Base-by-base conservation (phyloP, 139 green algal genomes). In the Micractinium sp. region DNA sequence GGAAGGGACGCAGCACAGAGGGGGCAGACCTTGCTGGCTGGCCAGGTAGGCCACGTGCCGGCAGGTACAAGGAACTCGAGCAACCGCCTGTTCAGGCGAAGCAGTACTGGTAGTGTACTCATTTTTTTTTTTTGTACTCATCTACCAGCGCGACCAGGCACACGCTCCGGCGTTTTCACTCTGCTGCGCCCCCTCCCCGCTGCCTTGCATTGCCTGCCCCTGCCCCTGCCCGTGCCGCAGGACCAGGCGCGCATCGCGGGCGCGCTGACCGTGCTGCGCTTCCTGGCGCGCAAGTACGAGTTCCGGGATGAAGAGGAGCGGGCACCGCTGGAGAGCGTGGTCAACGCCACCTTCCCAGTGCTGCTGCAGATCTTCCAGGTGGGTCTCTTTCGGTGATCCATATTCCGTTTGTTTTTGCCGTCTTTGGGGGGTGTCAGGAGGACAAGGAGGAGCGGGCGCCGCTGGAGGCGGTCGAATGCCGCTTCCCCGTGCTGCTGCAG, bases 241-340 rank as follows among this genome's bases (percentile, higher is more conserved):
- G 97, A 99, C 67, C 92, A 97, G 84, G 22, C 41, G 9, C 93
- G 95, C 18, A 90, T 99, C 39, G 92, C 96, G 81, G 98, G 96
- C 67, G 95, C 89, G 9, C 93, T 99, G 85, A 87, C 94, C 29
- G 93, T 94, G 39, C 91, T 99, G 81, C 96, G 97, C 75, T 91
- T 98, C 60, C 90, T 99, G 63, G 88, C 95, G 13, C 94, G 98
- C 80, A 99, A 99, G 94, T 99, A 99, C 86, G 98, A 99, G 93
- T 99, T 99, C 93, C 94, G 94, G 67, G 94, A 98, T 71, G 95
- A 97, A 12, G 92, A 94, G 67, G 96, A 98, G 39, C 63, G 95
- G 5, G 89, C 33, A 13, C 90, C 90, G 2, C 88, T 97, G 67
- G 85, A 91, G 7, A 67, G 33, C 14, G 73, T 97, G 19, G 89